Conservation (phyloP, 2,329 filamentous ascomycete species). For the Neurospora crassa region DNA sequence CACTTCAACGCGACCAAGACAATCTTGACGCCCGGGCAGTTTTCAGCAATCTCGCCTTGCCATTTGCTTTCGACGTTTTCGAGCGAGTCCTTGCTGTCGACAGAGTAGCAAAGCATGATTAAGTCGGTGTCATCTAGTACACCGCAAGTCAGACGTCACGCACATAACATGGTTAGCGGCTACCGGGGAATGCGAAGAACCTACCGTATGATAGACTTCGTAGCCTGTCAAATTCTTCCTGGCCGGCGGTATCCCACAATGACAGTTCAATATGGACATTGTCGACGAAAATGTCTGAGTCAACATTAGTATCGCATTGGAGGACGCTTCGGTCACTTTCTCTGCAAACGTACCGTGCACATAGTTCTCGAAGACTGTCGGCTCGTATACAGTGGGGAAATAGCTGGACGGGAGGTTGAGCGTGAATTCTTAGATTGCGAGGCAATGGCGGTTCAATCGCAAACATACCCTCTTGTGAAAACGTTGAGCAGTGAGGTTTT, state of each 20-base stretch:
- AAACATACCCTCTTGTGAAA: conserved; percentile 84
- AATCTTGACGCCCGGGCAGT: conserved; percentile 90
- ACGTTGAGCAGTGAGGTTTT: conserved; percentile 97
- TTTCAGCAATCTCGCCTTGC: conserved; percentile 96
- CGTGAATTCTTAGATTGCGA: not conserved
- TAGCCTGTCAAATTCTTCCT: conserved; percentile 97
- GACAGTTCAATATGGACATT: conserved; percentile 94
- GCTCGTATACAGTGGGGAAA: conserved; percentile 97
- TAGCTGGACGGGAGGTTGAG: conserved; percentile 47
- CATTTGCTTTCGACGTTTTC: conserved; percentile 99
- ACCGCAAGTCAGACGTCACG: conserved; percentile 8
- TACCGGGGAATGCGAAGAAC: not conserved
- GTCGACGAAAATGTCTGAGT: conserved; percentile 90
- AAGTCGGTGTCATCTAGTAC: conserved; percentile 73
- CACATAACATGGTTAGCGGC: not conserved
- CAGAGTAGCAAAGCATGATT: conserved; percentile 97
- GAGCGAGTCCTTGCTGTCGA: conserved; percentile 91
- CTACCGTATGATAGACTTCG: conserved; percentile 87
- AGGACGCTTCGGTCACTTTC: not conserved
- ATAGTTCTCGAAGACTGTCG: conserved; percentile 98
- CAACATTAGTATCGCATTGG: not conserved
- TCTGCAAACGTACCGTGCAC: conserved; percentile 64
- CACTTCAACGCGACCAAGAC: conserved; percentile 95
- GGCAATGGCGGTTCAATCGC: not conserved
- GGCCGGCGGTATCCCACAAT: conserved; percentile 95